Base-by-base conservation (phyloP, 371 early-diverging fungal genomes). In the Rhizopus stolonifer region DNA sequence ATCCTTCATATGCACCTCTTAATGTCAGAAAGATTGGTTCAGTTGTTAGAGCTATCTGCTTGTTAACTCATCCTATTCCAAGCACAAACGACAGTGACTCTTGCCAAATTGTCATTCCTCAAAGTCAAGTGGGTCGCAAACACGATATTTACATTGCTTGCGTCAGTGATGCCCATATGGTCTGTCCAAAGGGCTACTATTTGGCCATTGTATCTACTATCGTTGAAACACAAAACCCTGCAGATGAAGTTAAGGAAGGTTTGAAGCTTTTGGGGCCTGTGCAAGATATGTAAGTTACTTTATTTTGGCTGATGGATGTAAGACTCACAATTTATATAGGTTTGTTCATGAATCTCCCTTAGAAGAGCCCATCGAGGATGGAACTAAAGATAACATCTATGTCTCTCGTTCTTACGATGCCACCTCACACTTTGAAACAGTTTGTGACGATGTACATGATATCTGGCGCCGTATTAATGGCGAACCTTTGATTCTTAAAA, bases 391-490 rank as follows among this genome's bases (percentile, higher is more conserved):
- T 51, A 81, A 90, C 51, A 84, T 95, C 38, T 99, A 88, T 72
- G 82, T 99, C 43, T 88, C 95, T 53, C 89, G 88, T 61, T 92
- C 92, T 25, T 98, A 97, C 67, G 99, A 99, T 81, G 97, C 99
- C 33, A 95, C 99, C 14, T 91, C 94, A 19, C 97, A 99, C 82
- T 98, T 99, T 85, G 99, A 96, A 70, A 92, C 98, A 47, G 91
- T 96, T 18, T 96, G 92, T 73, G 88, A 90, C 36, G 99, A 99
- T 72, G 94, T 98, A 58, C 92, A 94, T n/a, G 36, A 36, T 64
- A 75, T 99, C 38, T 99, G 97, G 82, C 83, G 87, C 72, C 87
- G 96, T 55, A 79, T 92, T 45, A 95, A 93, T n/a, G 99, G 98
- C 44, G 81, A 90, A 32, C 90, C 91, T 7, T 79, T 98, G 49